These are phyloP conservation scores for Populus tremula DNA, from an alignment of 345 rosid genomes.

Conservation along the genomic window DNA sequence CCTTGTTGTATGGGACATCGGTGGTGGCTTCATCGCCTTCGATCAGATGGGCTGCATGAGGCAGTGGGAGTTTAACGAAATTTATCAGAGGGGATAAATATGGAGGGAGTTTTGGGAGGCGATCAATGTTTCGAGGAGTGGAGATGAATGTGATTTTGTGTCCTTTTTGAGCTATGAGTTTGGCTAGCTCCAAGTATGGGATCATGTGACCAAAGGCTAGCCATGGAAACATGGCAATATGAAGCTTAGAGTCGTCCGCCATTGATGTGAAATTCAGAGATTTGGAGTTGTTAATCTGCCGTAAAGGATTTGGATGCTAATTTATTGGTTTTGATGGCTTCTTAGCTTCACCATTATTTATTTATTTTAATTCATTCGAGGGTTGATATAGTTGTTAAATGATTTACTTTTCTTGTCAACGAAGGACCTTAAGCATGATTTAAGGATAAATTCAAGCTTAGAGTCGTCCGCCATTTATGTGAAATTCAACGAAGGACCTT, in stretches of 20 bases:
- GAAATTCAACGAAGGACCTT: no score
- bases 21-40: not conserved
- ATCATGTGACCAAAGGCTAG: constrained; percentile 9
- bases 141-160: not conserved
- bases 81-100: not conserved
- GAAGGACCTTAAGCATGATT: no score
- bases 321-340: no score
- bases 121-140: not conserved
- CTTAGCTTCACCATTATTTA: no score
- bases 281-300: no score
- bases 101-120: not conserved
- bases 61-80: constrained; percentile 1
- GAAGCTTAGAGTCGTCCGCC: not conserved
- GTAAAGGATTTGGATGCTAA: no score
- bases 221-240: constrained; percentile 11
- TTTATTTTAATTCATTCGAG: no score
- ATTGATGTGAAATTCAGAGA: not conserved
- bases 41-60: not conserved
- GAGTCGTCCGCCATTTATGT: no score
- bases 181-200: constrained; percentile 5
- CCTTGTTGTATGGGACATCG: constrained; percentile 1
- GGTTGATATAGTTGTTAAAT: no score
- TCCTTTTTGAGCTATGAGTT: constrained; percentile 4
- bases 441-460: no score
- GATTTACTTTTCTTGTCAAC: no score